Evolutionary conservation across 192 early-diverging fungal genomes (phyloP).

Genomic region (Spizellomyces sp.): DNA sequence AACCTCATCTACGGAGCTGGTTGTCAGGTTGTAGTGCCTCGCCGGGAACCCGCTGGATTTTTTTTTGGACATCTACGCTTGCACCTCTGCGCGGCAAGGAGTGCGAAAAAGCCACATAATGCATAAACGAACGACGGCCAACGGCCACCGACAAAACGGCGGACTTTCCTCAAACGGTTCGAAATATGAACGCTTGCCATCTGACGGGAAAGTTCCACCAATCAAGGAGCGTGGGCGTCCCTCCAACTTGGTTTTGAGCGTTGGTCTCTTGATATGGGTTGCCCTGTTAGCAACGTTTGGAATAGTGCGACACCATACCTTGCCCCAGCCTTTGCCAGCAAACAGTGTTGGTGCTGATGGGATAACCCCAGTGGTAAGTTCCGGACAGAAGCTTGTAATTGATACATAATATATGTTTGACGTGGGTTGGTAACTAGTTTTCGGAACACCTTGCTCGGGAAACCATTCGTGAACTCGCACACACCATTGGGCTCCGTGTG

Average conservation of each 20-base stretch:
- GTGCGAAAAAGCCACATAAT: no score
- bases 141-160: no score
- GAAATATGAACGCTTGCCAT: no score
- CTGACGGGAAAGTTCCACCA: no score
- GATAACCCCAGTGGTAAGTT: not conserved
- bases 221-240: no score
- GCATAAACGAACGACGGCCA: no score
- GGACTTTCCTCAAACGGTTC: no score
- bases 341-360: not conserved
- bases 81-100: no score
- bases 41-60: no score
- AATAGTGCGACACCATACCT: not conserved
- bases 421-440: conserved; percentile 30
- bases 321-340: conserved; percentile 14
- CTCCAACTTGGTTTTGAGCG: not conserved
- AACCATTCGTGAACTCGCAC: conserved; percentile 51
- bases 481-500: conserved; percentile 61
- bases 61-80: no score
- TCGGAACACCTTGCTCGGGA: conserved; percentile 57
- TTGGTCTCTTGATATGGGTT: conserved; percentile 7
- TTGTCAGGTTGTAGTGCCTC: no score
- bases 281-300: conserved; percentile 3
- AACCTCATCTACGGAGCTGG: no score
- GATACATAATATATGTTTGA: not conserved
- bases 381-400: not conserved